Evolutionary conservation across 208 protist species (phyloP).

Genomic region (Angomonas desouzai): DNA sequence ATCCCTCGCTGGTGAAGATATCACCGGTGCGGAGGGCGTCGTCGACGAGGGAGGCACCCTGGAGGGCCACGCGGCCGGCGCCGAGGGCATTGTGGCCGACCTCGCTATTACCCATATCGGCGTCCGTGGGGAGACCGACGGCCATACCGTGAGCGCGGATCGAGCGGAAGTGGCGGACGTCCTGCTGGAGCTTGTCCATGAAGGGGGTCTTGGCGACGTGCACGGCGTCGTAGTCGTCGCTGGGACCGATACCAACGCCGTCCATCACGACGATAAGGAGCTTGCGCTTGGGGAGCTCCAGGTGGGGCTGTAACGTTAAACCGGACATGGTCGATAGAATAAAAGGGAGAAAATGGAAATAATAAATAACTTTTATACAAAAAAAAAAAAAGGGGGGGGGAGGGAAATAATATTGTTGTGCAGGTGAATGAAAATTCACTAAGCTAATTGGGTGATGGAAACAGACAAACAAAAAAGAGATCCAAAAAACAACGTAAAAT

Average conservation of each 20-base stretch:
- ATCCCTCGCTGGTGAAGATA: conserved; percentile 87
- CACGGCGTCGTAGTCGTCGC: conserved; percentile 91
- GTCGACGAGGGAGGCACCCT: conserved; percentile 95
- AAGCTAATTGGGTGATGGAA: no score
- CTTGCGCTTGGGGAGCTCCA: conserved; percentile 67
- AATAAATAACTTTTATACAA: not conserved
- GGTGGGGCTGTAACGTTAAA: conserved; percentile 49
- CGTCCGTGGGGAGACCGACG: conserved; percentile 92
- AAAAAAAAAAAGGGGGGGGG: conserved; percentile 10
- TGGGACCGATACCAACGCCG: conserved; percentile 83
- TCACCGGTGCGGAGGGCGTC: conserved; percentile 74
- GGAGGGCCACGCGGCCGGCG: conserved; percentile 87
- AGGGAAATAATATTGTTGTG: not conserved
- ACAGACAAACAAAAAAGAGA: no score
- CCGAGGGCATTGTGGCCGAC: conserved; percentile 96
- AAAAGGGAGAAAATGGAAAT: conserved; percentile 6
- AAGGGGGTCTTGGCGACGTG: conserved; percentile 87
- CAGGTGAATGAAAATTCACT: no score
- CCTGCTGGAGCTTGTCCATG: conserved; percentile 54
- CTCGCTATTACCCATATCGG: conserved; percentile 96
- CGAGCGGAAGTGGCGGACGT: conserved; percentile 73
- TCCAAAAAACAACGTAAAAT: no score
- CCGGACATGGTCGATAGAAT: conserved; percentile 34
- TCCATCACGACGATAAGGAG: conserved; percentile 88
- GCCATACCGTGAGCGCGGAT: conserved; percentile 92